phyloP scores from a whole-genome alignment of 75 land plant genomes.

The Ceratopteris richardii region DNA sequence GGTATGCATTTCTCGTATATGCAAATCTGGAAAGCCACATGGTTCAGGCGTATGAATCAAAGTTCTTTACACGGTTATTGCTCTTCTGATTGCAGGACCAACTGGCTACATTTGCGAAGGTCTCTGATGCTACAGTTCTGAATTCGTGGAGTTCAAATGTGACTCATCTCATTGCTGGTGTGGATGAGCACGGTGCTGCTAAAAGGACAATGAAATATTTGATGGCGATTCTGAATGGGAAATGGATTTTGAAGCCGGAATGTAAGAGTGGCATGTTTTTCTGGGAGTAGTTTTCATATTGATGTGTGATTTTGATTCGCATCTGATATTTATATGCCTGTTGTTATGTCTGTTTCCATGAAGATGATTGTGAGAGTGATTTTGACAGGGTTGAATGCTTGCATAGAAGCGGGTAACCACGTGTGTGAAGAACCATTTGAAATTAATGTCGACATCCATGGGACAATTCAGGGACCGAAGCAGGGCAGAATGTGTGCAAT shows the following conservation, averaged over 20 bases:
- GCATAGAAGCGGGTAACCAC: constrained; percentile 28
- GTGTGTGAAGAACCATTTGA: constrained; percentile 57
- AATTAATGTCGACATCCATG: constrained; percentile 49
- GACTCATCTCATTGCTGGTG: constrained; percentile 78
- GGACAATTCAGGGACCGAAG: constrained; percentile 46
- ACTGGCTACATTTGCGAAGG: constrained; percentile 38
- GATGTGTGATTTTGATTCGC: too few relatives aligned
- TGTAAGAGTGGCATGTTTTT: constrained; percentile 65
- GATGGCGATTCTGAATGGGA: constrained; percentile 68
- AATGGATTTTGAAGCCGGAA: constrained; percentile 58
- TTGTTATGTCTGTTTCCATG: too few relatives aligned
- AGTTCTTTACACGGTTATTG: neutral
- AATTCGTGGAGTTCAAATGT: constrained; percentile 48
- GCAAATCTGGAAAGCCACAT: too few relatives aligned
- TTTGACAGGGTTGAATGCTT: constrained; percentile 55
- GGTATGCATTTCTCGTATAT: neutral
- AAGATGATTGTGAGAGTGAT: too few relatives aligned
- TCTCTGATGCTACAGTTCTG: constrained; percentile 35
- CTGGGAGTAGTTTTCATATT: too few relatives aligned
- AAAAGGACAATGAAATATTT: constrained; percentile 59
- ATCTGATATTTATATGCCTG: too few relatives aligned
- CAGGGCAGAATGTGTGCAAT: constrained; percentile 37
- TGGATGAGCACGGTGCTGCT: constrained; percentile 66
- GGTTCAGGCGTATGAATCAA: too few relatives aligned
- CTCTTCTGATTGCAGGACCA: constrained; percentile 39